A percentile compares a stretch with the other conserved stretches of the same genome.
These are phyloP conservation scores for Alternaria triticimaculans DNA, from an alignment of 2,329 filamentous ascomycete species.

Conservation along the genomic window DNA sequence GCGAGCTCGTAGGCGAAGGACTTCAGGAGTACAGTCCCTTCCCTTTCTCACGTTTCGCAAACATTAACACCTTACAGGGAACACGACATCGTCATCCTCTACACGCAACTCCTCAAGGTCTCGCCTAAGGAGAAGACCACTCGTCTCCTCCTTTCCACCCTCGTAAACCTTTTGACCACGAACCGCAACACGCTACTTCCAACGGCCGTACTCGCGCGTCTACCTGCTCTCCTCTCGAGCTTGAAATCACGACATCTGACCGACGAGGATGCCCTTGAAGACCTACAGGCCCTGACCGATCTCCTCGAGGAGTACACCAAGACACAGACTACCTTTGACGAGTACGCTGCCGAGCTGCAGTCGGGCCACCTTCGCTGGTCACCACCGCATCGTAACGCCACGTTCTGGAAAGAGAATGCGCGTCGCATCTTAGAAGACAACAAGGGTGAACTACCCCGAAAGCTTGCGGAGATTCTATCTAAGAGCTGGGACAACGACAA, in stretches of 20 bases:
- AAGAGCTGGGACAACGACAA: slow-evolving; percentile 85
- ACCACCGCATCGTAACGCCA: slow-evolving; percentile 82
- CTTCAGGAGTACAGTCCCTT: slow-evolving; percentile 74
- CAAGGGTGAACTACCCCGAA: slow-evolving; percentile 77
- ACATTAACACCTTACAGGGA: slow-evolving; percentile 65
- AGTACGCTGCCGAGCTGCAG: slow-evolving; percentile 80
- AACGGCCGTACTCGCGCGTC: slow-evolving; percentile 82
- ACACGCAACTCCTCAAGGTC: slow-evolving; percentile 87
- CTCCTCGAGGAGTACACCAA: slow-evolving; percentile 86
- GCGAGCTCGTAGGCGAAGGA: slow-evolving; percentile 72
- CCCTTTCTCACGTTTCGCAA: background rate
- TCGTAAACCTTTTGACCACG: slow-evolving; percentile 83
- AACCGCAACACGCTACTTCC: slow-evolving; percentile 75
- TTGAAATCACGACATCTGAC: slow-evolving; percentile 60
- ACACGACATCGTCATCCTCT: slow-evolving; percentile 89
- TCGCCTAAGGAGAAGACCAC: slow-evolving; percentile 99
- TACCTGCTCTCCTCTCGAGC: slow-evolving; percentile 69
- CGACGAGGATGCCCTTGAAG: slow-evolving; percentile 61
- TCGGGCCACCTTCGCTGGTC: slow-evolving; percentile 92
- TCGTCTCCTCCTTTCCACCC: slow-evolving; percentile 84
- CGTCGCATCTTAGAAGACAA: slow-evolving; percentile 84
- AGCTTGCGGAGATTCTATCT: slow-evolving; percentile 84
- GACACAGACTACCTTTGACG: slow-evolving; percentile 70
- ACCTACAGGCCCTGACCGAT: slow-evolving; percentile 54
- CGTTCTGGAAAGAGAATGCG: slow-evolving; percentile 93